phyloP scores from a whole-genome alignment of 768 basidiomycete species.

The Mycena galericulata region DNA sequence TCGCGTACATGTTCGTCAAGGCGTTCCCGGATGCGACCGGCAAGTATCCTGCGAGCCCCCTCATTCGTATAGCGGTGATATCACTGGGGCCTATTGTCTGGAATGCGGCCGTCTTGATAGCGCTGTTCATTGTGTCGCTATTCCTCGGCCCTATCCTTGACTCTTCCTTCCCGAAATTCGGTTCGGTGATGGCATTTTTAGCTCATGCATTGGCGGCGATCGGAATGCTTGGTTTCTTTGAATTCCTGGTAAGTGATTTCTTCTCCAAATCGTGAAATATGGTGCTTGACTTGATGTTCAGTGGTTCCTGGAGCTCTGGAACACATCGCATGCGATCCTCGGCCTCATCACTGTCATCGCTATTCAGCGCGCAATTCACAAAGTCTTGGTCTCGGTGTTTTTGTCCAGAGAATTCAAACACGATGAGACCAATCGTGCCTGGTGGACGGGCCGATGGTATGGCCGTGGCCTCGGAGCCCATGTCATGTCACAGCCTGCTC shows the following conservation, averaged over 20 bases:
- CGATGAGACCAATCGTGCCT: constrained; percentile 97
- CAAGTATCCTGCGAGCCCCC: constrained; percentile 78
- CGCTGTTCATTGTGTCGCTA: constrained; percentile 90
- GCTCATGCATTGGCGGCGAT: constrained; percentile 86
- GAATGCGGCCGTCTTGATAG: constrained; percentile 89
- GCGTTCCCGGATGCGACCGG: constrained; percentile 78
- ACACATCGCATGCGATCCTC: constrained; percentile 91
- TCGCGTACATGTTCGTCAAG: constrained; percentile 94
- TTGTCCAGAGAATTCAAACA: constrained; percentile 98
- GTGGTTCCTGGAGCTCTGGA: constrained; percentile 97
- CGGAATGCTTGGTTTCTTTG: constrained; percentile 95
- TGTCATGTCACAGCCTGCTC: constrained; percentile 96
- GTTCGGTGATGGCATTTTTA: constrained; percentile 90
- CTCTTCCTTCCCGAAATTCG: constrained; percentile 87
- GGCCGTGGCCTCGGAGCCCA: constrained; percentile 91
- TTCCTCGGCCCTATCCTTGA: constrained; percentile 94
- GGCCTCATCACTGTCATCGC: constrained; percentile 92
- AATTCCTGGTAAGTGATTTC: constrained; percentile 82
- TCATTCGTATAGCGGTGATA: constrained; percentile 94
- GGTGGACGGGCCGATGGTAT: constrained; percentile 99
- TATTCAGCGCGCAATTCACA: constrained; percentile 93
- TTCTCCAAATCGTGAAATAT: constrained; percentile 1
- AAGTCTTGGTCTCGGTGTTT: constrained; percentile 93
- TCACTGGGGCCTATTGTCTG: constrained; percentile 95
- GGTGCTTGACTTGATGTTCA: constrained; percentile 47